Evolutionary conservation across 768 basidiomycete genomes (phyloP), one percentile per base, ranked within the genome.

Genomic region (Lactarius evosmus): DNA sequence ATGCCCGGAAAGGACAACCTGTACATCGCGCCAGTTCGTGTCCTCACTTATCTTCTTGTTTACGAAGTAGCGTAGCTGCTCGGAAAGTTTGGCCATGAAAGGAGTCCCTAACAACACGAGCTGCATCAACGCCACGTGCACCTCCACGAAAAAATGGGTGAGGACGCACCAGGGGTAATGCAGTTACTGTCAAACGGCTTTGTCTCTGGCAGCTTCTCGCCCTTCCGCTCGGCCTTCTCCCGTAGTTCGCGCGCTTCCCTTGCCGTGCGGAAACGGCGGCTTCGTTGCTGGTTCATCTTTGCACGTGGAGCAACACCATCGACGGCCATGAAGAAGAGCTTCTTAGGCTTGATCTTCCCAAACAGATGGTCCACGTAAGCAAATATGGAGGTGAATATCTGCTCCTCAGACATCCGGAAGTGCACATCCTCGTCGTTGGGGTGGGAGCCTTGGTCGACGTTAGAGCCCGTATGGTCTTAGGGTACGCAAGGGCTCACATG

Each of bases 231-330:
- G 2, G 96, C 97, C 77, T 90, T 93, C 76, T 93, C 91, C 63
- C 88, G 78, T 38, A 90, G 77, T 74, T 98, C 94, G 69, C 83
- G 88, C 3, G 89, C 91, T 74, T 98, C 96, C 76, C 90, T 93
- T 7, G 95, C 95, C 0, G 95, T 94, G 61, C 96, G 80, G 79
- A 98, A 99, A 52, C 95, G 86, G 41, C 96, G 81, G 73, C 90
- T 88, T 22, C 96, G 87, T 73, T 98, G 96, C 75, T 98, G 96
- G 73, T 99, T 99, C 96, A 98, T 97, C 83, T 99, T 98, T 36
- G 96, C 96, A 52, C 96, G 80, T 4, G 96, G 96, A 0, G 96
- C 96, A 16, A 98, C 95, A 54, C 96, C 96, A 73, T 98, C 97
- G 52, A 99, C 89, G 29, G 96, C 97, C 91, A 99, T 96, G 76